Evolutionary conservation across 2,329 filamentous ascomycete species (phyloP).

Genomic region (Claviceps purpurea): DNA sequence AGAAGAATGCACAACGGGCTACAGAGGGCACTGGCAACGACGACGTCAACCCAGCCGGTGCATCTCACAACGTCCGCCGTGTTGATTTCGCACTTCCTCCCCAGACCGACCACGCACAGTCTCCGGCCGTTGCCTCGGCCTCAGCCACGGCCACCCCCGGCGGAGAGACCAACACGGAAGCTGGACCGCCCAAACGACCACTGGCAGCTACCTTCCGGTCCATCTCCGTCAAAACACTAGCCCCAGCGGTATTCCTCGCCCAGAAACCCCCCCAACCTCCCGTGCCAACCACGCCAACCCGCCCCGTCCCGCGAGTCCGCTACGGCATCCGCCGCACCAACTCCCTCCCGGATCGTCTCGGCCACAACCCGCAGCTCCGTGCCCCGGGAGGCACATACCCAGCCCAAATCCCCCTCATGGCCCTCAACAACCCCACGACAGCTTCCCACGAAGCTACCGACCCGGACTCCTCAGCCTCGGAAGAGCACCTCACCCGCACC

Average conservation of each 20-base stretch:
- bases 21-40: conserved; percentile 5
- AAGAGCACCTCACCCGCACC: conserved; percentile 37
- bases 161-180: conserved; percentile 10
- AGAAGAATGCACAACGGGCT: conserved; percentile 26
- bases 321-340: conserved; percentile 60
- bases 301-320: conserved; percentile 42
- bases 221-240: conserved; percentile 53
- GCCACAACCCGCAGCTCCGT: conserved; percentile 26
- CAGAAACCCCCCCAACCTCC: conserved; percentile 17
- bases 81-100: conserved; percentile 41
- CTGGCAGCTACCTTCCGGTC: conserved; percentile 42
- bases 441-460: conserved; percentile 16
- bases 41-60: conserved; percentile 16
- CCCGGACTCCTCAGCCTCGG: conserved; percentile 13
- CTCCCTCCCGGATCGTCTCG: conserved; percentile 58
- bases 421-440: conserved; percentile 18
- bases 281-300: conserved; percentile 18
- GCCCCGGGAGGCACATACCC: conserved; percentile 38
- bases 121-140: conserved; percentile 16
- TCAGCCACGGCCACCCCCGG: conserved; percentile 14
- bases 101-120: conserved; percentile 7
- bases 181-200: conserved; percentile 21
- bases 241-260: conserved; percentile 56
- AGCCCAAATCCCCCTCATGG: conserved; percentile 28
- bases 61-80: conserved; percentile 28